These are phyloP conservation scores for Cokeromyces recurvatus DNA, from an alignment of 371 early-diverging fungal genomes.

Conservation along the genomic window DNA sequence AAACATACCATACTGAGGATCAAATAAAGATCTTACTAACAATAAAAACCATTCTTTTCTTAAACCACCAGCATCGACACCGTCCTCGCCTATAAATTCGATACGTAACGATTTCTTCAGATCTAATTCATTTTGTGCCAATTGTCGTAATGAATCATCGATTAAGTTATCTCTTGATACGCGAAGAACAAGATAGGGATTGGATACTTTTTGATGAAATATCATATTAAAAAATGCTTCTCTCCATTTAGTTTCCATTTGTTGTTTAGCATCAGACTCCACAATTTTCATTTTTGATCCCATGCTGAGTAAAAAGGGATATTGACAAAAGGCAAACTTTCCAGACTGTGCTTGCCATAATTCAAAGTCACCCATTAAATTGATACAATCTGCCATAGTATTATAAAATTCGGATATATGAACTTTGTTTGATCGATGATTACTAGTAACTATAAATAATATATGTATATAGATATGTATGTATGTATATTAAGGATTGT, in stretches of 20 bases:
- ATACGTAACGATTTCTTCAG: constrained; percentile 84
- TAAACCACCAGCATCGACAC: constrained; percentile 95
- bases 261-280: constrained; percentile 81
- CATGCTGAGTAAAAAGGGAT: constrained; percentile 85
- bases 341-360: constrained; percentile 81
- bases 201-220: constrained; percentile 76
- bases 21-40: constrained; percentile 86
- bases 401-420: constrained; percentile 80
- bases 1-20: constrained; percentile 83
- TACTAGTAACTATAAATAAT: constrained; percentile 61
- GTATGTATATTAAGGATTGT: constrained; percentile 2
- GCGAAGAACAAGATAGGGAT: constrained; percentile 75
- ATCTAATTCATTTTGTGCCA: constrained; percentile 66
- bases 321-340: constrained; percentile 83
- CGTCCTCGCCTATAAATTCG: constrained; percentile 84
- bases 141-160: constrained; percentile 75
- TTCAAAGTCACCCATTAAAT: constrained; percentile 76
- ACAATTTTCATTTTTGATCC: constrained; percentile 85
- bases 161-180: constrained; percentile 82
- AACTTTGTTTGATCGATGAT: constrained; percentile 54
- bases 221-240: constrained; percentile 83
- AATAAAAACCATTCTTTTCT: constrained; percentile 95
- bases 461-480: too few species aligned
- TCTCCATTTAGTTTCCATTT: constrained; percentile 77
- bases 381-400: constrained; percentile 76